A percentile compares a stretch with the other conserved stretches of the same genome.
Conservation (phyloP, 768 basidiomycete genomes). For the Neoboletus brunneissimus region DNA sequence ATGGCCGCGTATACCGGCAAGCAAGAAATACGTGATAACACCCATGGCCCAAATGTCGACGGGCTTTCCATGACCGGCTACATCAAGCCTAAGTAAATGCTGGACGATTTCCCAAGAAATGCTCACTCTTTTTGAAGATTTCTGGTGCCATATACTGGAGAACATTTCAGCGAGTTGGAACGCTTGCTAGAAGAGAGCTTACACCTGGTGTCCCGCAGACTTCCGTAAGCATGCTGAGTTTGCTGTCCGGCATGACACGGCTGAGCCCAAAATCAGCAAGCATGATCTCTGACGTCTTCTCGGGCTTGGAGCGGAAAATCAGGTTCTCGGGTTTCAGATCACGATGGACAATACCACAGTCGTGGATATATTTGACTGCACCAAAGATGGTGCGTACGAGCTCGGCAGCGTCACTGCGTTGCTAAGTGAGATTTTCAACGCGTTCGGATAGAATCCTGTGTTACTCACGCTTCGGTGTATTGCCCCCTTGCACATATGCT, state of each 20-base stretch:
- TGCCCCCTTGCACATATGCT: slow-evolving; percentile 97
- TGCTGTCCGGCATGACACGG: slow-evolving; percentile 87
- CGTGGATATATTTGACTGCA: slow-evolving; percentile 90
- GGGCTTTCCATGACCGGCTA: slow-evolving; percentile 90
- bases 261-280: slow-evolving; percentile 96
- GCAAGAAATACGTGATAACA: slow-evolving; percentile 96
- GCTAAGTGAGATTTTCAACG: slow-evolving; percentile 19
- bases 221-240: slow-evolving; percentile 84
- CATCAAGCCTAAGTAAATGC: not conserved
- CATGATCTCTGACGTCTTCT: slow-evolving; percentile 88
- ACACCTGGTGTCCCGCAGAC: slow-evolving; percentile 94
- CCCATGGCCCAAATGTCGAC: slow-evolving; percentile 98
- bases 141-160: slow-evolving; percentile 90
- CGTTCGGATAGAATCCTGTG: not conserved
- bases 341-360: slow-evolving; percentile 89
- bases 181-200: slow-evolving; percentile 25
- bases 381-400: slow-evolving; percentile 84
- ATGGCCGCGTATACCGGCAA: slow-evolving; percentile 48
- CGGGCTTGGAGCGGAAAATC: slow-evolving; percentile 83
- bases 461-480: slow-evolving; percentile 85
- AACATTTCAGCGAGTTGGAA: slow-evolving; percentile 5
- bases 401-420: slow-evolving; percentile 77
- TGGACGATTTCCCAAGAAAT: not conserved
- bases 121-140: slow-evolving; percentile 86
- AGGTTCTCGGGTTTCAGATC: slow-evolving; percentile 99